These are phyloP conservation scores for Saturnispora ahearnii DNA, from an alignment of 805 yeast genomes.

Conservation along the genomic window DNA sequence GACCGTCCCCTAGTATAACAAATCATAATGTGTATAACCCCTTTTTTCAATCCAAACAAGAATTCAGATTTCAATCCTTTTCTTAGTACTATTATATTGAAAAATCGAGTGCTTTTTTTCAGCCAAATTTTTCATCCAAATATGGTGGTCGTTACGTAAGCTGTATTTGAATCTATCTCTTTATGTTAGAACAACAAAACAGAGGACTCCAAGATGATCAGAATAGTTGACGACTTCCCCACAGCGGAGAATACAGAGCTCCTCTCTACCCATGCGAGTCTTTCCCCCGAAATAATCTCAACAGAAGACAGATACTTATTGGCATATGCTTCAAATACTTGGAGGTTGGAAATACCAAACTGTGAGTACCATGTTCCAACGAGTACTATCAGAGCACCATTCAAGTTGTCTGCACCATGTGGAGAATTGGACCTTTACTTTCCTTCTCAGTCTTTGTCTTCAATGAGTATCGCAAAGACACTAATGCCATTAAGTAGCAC, in stretches of 20 bases:
- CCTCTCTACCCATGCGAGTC: constrained; percentile 16
- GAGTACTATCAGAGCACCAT: constrained; percentile 6
- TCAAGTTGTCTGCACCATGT: not conserved
- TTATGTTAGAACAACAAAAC: not conserved
- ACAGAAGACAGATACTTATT: constrained; percentile 14
- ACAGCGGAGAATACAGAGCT: constrained; percentile 26
- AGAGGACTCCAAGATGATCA: not conserved
- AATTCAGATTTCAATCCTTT: not conserved
- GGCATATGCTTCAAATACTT: constrained; percentile 18
- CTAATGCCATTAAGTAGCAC: constrained; percentile 3
- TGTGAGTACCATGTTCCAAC: constrained; percentile 8
- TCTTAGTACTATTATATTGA: not conserved
- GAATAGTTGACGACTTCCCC: constrained; percentile 20
- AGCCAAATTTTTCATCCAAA: not conserved
- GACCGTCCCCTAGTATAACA: not conserved
- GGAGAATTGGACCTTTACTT: not conserved
- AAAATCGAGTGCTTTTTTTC: not conserved
- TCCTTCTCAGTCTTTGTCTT: constrained; percentile 6
- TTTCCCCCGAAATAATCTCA: constrained; percentile 20
- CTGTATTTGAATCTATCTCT: not conserved
- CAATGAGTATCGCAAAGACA: not conserved
- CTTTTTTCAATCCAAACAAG: not conserved
- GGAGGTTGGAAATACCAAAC: constrained; percentile 13
- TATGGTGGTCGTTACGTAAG: not conserved
- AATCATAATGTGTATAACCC: not conserved